Percentiles rank a stretch among this genome's conserved stretches.
phyloP scores from a whole-genome alignment of 371 early-diverging fungal genomes.

The Lichtheimia ramosa region DNA sequence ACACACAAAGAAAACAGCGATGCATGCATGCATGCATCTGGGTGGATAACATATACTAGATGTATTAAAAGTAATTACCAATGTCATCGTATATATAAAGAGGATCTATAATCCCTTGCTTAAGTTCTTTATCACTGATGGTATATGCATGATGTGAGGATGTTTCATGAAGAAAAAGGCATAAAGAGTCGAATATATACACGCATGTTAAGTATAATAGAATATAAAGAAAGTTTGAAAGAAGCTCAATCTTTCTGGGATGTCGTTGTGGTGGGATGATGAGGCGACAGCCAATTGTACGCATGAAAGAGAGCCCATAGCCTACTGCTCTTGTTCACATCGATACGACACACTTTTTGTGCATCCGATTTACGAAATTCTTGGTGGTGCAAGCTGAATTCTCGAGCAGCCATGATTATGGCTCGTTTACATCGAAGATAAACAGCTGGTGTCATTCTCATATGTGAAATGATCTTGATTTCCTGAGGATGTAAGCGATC shows the following conservation, averaged over 20 bases:
- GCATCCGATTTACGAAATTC: conserved; percentile 70
- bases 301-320: conserved; percentile 64
- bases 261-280: neutral
- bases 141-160: neutral
- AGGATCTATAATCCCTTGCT: neutral
- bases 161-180: neutral
- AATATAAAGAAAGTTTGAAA: conserved; percentile 1
- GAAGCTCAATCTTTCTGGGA: neutral
- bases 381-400: conserved; percentile 27
- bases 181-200: neutral
- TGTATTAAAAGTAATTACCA: neutral
- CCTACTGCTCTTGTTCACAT: conserved; percentile 74
- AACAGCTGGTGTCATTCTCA: conserved; percentile 63
- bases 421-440: conserved; percentile 63
- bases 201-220: neutral
- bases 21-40: too few relatives aligned
- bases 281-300: conserved; percentile 52
- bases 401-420: conserved; percentile 54
- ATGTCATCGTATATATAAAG: neutral
- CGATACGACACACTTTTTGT: conserved; percentile 68
- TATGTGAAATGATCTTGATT: conserved; percentile 55
- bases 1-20: too few relatives aligned
- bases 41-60: too few relatives aligned
- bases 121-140: conserved; percentile 3
- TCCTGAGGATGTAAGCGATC: conserved; percentile 55